phyloP scores from a whole-genome alignment of 2,329 filamentous ascomycete genomes.

The Allantophomopsis cytisporea region DNA sequence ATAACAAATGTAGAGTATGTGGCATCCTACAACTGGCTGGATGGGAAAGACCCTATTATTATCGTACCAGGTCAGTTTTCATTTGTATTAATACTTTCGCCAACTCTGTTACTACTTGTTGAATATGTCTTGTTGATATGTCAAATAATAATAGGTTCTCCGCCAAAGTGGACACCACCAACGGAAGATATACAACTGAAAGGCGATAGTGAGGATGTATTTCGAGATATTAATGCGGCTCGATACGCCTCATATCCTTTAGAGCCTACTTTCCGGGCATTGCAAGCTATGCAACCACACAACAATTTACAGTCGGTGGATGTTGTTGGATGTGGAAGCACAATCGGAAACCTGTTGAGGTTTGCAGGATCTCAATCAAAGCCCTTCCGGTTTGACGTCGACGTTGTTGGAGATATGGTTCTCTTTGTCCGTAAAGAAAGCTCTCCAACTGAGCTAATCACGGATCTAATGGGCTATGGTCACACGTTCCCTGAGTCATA shows the following conservation, averaged over 20 bases:
- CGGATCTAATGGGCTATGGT: conserved; percentile 43
- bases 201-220: conserved; percentile 29
- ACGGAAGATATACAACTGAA: conserved; percentile 18
- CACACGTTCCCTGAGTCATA: conserved; percentile 54
- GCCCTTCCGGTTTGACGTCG: conserved; percentile 43
- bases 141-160: conserved; percentile 24
- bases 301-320: conserved; percentile 27
- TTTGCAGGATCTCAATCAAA: conserved; percentile 32
- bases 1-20: conserved; percentile 27
- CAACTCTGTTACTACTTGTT: no score
- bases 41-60: conserved; percentile 21
- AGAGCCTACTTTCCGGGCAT: conserved; percentile 24
- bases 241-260: conserved; percentile 23
- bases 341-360: conserved; percentile 44
- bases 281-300: conserved; percentile 22
- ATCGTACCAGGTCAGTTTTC: conserved; percentile 26
- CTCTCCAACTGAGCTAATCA: conserved; percentile 40
- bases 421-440: conserved; percentile 52
- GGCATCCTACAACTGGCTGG: conserved; percentile 38
- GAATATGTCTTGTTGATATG: conserved; percentile 3
- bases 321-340: conserved; percentile 45
- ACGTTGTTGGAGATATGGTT: conserved; percentile 39
- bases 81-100: background rate
- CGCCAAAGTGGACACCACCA: conserved; percentile 34
- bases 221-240: conserved; percentile 29